These are phyloP conservation scores for Perilla frutescens DNA, from an alignment of 257 asterid species.

Conservation along the genomic window DNA sequence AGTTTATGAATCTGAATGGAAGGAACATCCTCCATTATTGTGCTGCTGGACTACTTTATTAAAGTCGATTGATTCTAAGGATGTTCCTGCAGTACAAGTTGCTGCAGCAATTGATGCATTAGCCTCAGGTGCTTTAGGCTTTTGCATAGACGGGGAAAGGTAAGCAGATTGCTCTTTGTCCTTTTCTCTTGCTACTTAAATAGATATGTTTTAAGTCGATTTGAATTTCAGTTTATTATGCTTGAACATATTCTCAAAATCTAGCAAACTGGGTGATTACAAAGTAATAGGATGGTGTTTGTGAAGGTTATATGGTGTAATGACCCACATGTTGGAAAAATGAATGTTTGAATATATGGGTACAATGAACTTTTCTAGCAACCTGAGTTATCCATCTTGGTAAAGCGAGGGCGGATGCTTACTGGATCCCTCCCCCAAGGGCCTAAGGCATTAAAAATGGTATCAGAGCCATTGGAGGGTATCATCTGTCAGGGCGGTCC, in stretches of 20 bases:
- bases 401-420: no score
- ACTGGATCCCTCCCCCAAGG: no score
- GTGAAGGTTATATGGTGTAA: not conserved
- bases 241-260: constrained; percentile 26
- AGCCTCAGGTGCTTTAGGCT: constrained; percentile 67
- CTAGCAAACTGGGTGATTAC: constrained; percentile 11
- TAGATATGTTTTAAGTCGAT: constrained; percentile 18
- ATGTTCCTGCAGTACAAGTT: constrained; percentile 56
- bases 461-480: not conserved
- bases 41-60: constrained; percentile 68
- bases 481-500: not conserved
- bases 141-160: constrained; percentile 79
- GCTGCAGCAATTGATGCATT: constrained; percentile 63
- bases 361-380: not conserved
- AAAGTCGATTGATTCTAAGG: constrained; percentile 55
- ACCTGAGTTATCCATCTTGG: not conserved
- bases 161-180: constrained; percentile 35
- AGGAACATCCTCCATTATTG: constrained; percentile 71
- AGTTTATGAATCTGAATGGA: constrained; percentile 61
- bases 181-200: constrained; percentile 21
- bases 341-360: not conserved
- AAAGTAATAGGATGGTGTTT: not conserved
- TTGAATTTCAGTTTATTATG: constrained; percentile 26
- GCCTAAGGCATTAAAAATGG: no score
- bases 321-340: not conserved